Conservation (phyloP, 768 basidiomycete genomes). For the Cyclocybe aegerita region DNA sequence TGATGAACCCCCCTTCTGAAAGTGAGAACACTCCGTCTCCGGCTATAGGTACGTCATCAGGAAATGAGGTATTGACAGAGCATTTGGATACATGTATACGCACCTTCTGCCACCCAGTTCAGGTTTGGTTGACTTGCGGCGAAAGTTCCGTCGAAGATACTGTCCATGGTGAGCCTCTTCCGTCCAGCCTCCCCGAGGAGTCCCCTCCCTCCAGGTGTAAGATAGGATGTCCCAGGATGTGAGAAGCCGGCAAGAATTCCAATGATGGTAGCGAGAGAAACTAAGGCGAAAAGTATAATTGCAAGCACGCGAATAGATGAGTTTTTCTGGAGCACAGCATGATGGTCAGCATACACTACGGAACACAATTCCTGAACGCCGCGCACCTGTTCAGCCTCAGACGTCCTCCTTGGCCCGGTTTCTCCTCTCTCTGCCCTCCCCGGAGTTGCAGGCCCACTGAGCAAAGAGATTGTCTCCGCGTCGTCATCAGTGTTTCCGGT, state of each 20-base stretch:
- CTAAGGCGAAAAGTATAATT: constrained; percentile 56
- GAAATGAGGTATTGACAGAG: neutral
- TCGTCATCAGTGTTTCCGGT: constrained; percentile 18
- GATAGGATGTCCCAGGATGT: constrained; percentile 59
- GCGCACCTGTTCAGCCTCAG: constrained; percentile 16
- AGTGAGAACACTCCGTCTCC: constrained; percentile 92
- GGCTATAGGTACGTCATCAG: constrained; percentile 45
- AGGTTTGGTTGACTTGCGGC: constrained; percentile 41
- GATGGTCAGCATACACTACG: neutral
- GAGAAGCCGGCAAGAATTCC: constrained; percentile 76
- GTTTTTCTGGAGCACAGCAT: constrained; percentile 33
- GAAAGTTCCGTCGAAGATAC: constrained; percentile 94
- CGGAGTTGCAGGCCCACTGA: constrained; percentile 21
- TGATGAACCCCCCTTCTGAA: constrained; percentile 59
- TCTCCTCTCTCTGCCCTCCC: constrained; percentile 30
- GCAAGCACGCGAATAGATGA: constrained; percentile 62
- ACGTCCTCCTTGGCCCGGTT: constrained; percentile 14
- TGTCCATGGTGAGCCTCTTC: constrained; percentile 80
- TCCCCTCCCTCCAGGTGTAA: constrained; percentile 54
- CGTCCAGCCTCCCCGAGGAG: constrained; percentile 76
- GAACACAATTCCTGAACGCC: neutral
- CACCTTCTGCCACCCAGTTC: constrained; percentile 93
- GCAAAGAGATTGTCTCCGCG: constrained; percentile 17
- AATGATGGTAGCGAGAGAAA: constrained; percentile 62
- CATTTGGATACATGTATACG: constrained; percentile 13